These are phyloP conservation scores for Immersiella caudata DNA, from an alignment of 495 filamentous ascomycete genomes.

Conservation along the genomic window DNA sequence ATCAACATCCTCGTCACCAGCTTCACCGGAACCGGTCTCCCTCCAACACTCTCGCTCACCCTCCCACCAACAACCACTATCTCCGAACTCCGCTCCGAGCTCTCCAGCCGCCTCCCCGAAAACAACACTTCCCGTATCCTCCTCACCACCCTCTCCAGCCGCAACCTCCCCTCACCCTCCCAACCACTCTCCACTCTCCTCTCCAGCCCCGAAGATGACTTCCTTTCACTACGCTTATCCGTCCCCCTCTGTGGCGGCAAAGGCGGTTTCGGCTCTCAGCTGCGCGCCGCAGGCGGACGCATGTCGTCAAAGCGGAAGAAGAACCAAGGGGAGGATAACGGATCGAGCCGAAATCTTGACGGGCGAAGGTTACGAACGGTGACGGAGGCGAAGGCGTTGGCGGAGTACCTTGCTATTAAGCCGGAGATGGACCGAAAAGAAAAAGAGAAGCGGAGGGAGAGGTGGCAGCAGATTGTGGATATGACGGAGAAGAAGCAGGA, in stretches of 20 bases:
- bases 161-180: conserved; percentile 57
- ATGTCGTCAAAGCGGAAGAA: conserved; percentile 94
- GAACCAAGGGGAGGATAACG: conserved; percentile 79
- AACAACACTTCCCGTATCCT: conserved; percentile 55
- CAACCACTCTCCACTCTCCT: conserved; percentile 49
- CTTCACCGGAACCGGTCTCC: conserved; percentile 80
- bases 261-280: conserved; percentile 95
- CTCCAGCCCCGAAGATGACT: conserved; percentile 51
- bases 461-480: conserved; percentile 85
- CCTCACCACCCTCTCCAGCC: conserved; percentile 81
- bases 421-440: conserved; percentile 95
- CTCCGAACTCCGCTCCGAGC: conserved; percentile 62
- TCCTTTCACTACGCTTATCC: conserved; percentile 80
- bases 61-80: conserved; percentile 68
- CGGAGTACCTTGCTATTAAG: conserved; percentile 92
- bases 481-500: conserved; percentile 78
- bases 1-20: conserved; percentile 83
- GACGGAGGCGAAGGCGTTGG: conserved; percentile 89
- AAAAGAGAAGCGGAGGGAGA: conserved; percentile 75
- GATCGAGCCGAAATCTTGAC: conserved; percentile 89
- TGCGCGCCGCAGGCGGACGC: conserved; percentile 93
- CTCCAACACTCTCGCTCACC: conserved; percentile 72
- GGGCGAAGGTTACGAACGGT: conserved; percentile 88
- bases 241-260: conserved; percentile 83
- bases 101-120: conserved; percentile 66